Evolutionary conservation across 2,329 filamentous ascomycete species (phyloP), one percentile per base, ranked within the genome.

Genomic region (Simplicillium aogashimaense): DNA sequence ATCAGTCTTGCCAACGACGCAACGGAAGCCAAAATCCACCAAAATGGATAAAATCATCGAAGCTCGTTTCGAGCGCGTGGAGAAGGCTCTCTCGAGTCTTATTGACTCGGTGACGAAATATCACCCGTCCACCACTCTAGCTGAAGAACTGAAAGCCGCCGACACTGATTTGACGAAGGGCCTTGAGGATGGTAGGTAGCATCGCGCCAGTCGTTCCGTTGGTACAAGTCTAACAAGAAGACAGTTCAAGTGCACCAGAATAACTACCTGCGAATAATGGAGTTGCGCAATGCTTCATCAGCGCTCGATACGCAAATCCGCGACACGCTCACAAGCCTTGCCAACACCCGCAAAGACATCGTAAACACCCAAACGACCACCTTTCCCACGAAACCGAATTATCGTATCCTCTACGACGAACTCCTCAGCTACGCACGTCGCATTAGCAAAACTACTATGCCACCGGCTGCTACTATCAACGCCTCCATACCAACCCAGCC

Each of bases 21-120:
- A 6, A 9, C 20, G 20, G 20, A 25, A 25, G 6, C 20, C 20
- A 25, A 25, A 25, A 25, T 25, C 20, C 20, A 25, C 20, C 20
- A 40, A 11, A 25, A 85, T 85, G 81, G 75, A 85, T 47, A 69
- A 69, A 36, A 63, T 72, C 37, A 69, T 85, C 7, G 76, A 83
- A 46, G 56, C 53, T 35, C 76, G 74, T 50, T 82, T 85, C 44
- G 76, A 81, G 54, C 74, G 77, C 37, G 66, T 85, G 25, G 81
- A 84, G 51, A 76, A 73, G 51, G 76, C 78, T 1, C 66, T 94
- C 15, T 72, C 74, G 11, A 77, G 67, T 20, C 68, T 94, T 29
- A 81, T 88, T 50, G 83, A 88, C 56, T 89, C 85, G 1, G 83
- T 94, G 46, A 73, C 84, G 6, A 84, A 86, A 47, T 90, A 89